Percentiles rank a stretch among this genome's conserved stretches.
phyloP scores from a whole-genome alignment of 805 yeast genomes.

The Candida loeiensis region DNA sequence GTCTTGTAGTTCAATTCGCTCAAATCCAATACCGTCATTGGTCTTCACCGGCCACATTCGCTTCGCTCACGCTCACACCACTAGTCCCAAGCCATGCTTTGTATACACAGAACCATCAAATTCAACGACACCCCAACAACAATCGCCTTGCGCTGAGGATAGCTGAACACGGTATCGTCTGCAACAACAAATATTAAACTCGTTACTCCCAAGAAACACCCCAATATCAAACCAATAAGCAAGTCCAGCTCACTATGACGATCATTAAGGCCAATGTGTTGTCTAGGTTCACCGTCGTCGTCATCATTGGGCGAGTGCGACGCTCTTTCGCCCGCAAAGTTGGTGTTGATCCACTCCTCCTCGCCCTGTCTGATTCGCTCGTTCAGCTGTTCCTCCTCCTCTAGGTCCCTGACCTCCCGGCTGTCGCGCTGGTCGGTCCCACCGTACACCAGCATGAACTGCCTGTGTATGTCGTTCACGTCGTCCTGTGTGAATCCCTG shows the following conservation, averaged over 20 bases:
- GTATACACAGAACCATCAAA: conserved; percentile 1
- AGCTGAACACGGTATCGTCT: conserved; percentile 58
- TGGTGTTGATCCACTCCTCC: conserved; percentile 76
- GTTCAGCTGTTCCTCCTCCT: conserved; percentile 40
- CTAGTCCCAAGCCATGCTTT: neutral
- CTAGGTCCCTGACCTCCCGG: conserved; percentile 30
- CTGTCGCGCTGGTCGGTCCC: conserved; percentile 11
- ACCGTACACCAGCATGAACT: conserved; percentile 64
- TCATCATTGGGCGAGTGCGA: conserved; percentile 3
- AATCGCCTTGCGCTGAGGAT: conserved; percentile 53
- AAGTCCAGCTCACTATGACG: conserved; percentile 54
- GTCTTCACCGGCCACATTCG: too few relatives aligned
- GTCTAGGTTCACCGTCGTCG: conserved; percentile 6
- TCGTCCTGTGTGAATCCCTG: conserved; percentile 85
- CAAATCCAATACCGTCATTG: too few relatives aligned
- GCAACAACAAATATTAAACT: conserved; percentile 57
- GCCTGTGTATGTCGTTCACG: conserved; percentile 64
- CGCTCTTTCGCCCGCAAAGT: conserved; percentile 43
- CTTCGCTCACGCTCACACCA: neutral
- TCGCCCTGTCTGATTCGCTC: conserved; percentile 59
- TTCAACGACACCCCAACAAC: conserved; percentile 60
- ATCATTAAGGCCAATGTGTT: conserved; percentile 28
- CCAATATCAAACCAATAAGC: conserved; percentile 44
- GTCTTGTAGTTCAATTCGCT: too few relatives aligned
- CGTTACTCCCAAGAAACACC: conserved; percentile 71